Evolutionary conservation across 179 eudicot genomes (phyloP), one percentile per base, ranked within the genome.

Genomic region (Vitellaria paradoxa): DNA sequence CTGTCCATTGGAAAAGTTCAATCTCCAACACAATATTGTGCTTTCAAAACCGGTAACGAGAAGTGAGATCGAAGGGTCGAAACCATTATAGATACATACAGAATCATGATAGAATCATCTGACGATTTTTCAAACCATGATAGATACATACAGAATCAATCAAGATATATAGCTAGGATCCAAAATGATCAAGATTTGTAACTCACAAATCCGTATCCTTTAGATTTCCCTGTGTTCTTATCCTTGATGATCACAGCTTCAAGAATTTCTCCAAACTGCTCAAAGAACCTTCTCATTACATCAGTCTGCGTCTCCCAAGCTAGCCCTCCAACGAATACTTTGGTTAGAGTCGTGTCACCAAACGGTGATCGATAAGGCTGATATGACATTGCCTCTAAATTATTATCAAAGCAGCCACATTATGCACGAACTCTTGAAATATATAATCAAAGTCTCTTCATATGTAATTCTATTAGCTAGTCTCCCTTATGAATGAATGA

Each of bases 171-270:
- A n/a, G 5, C 21, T n/a, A 18, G 63, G 9, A 20, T 59, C 6
- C 9, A 59, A 59, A 59, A 59, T n/a, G 23, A 59, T 59, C n/a
- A 1, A 46, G 3, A 8, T 23, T 77, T 53, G n/a, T 7, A 50
- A 82, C 98, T 88, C 88, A 95, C 99, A 78, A 95, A 95, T 61
- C 99, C 99, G 70, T 95, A 95, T 75, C 99, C 99, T 82, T 95
- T 95, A 76, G 99, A 93, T 82, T 92, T 95, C 67, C 89, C 93
- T 37, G 99, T 93, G 74, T 78, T 82, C 88, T 89, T 93, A 81
- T 93, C 97, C 30, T 81, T 81, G 78, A 95, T 95, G 67, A 95
- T 89, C 5, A 95, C 99, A 18, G 99, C 99, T 78, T 95, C 99
- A 40, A 95, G 92, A 64, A 95, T 95, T 0, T 93, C 93, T 0